These are phyloP conservation scores for Saururus chinensis DNA, from an alignment of 164 flowering plant species.

Conservation along the genomic window DNA sequence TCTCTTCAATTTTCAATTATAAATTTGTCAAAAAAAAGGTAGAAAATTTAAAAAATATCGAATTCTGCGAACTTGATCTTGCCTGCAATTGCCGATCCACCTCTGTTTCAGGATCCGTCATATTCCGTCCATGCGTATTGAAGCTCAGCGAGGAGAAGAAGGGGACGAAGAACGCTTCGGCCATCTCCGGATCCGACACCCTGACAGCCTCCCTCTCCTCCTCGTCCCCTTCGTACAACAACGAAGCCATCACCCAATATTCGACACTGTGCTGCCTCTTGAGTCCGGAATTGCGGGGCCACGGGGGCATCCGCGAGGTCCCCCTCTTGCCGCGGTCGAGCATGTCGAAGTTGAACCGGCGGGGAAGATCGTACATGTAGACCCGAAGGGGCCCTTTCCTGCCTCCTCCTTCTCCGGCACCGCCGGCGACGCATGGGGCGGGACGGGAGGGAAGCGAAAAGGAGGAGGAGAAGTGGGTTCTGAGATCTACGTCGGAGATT, in stretches of 20 bases:
- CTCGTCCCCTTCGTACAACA: constrained; percentile 25
- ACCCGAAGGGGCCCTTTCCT: constrained; percentile 46
- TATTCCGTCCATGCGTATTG: constrained; percentile 64
- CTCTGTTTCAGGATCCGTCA: constrained; percentile 79
- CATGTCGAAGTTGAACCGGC: constrained; percentile 69
- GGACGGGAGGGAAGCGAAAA: constrained; percentile 1
- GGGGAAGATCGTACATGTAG: constrained; percentile 83
- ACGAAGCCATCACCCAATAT: constrained; percentile 93
- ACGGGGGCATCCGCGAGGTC: constrained; percentile 38
- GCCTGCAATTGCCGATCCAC: constrained; percentile 76
- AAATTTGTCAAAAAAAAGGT: neutral
- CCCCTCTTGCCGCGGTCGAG: constrained; percentile 15
- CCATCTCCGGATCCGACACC: constrained; percentile 72
- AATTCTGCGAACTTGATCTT: neutral
- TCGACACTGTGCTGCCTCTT: constrained; percentile 87
- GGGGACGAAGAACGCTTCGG: constrained; percentile 85
- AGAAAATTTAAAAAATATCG: neutral
- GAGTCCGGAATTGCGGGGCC: constrained; percentile 63
- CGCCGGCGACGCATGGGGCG: constrained; percentile 6
- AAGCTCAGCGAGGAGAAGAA: constrained; percentile 93
- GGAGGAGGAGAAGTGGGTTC: constrained; percentile 38
- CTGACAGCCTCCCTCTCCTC: constrained; percentile 48
- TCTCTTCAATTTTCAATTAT: too few relatives aligned
- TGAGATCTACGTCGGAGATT: constrained; percentile 36
- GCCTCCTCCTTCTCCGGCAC: neutral